phyloP scores from a whole-genome alignment of 106 monocot species.

The Phalaenopsis equestris region DNA sequence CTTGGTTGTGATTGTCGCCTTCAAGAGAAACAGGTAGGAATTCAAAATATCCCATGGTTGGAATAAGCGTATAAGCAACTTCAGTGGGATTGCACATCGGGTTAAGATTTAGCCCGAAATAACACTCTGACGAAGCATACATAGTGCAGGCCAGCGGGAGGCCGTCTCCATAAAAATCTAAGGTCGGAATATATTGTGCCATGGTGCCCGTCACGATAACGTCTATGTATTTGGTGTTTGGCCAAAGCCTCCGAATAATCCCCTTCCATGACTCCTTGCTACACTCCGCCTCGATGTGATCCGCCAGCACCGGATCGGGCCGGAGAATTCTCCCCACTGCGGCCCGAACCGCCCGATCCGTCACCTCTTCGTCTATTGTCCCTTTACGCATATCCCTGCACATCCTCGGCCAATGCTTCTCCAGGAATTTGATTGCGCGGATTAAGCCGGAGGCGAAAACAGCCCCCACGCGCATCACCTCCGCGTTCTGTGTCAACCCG shows the following conservation, averaged over 20 bases:
- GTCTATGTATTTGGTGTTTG: slow-evolving; percentile 74
- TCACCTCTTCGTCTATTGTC: slow-evolving; percentile 36
- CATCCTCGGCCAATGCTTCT: slow-evolving; percentile 67
- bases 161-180: slow-evolving; percentile 62
- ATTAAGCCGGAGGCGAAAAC: slow-evolving; percentile 91
- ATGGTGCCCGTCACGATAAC: slow-evolving; percentile 88
- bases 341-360: slow-evolving; percentile 38
- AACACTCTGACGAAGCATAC: slow-evolving; percentile 93
- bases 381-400: slow-evolving; percentile 62
- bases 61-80: slow-evolving; percentile 76
- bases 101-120: slow-evolving; percentile 76
- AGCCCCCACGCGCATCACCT: slow-evolving; percentile 82
- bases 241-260: slow-evolving; percentile 73
- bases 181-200: slow-evolving; percentile 83
- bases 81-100: slow-evolving; percentile 76
- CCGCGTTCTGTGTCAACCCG: slow-evolving; percentile 42
- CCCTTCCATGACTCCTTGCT: slow-evolving; percentile 42
- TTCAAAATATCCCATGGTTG: slow-evolving; percentile 86
- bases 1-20: slow-evolving; percentile 1
- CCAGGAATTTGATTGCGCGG: slow-evolving; percentile 62
- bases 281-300: slow-evolving; percentile 51
- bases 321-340: slow-evolving; percentile 39
- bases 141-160: slow-evolving; percentile 78
- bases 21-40: slow-evolving; percentile 40
- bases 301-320: slow-evolving; percentile 48